phyloP scores from a whole-genome alignment of 441 rosid species.

The Francoa sonchifolia region DNA sequence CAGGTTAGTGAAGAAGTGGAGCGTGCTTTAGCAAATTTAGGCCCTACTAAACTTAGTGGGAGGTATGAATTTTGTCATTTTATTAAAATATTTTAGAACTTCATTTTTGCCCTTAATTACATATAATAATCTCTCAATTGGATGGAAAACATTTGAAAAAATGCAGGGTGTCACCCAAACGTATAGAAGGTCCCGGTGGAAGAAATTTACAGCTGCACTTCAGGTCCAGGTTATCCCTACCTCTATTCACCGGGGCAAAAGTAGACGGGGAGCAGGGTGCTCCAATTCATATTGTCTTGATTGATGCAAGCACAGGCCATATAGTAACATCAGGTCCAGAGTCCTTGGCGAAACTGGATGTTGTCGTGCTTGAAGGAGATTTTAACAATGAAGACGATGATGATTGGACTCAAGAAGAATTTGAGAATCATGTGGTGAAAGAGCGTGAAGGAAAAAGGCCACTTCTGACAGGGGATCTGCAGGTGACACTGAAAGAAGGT shows the following conservation, averaged over 20 bases:
- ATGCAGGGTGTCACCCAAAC: constrained; percentile 86
- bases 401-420: constrained; percentile 84
- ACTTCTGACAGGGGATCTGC: constrained; percentile 74
- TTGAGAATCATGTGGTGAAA: constrained; percentile 86
- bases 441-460: constrained; percentile 99
- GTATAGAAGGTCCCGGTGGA: constrained; percentile 85
- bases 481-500: constrained; percentile 84
- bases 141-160: too few relatives aligned
- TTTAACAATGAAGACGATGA: constrained; percentile 87
- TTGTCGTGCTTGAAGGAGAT: constrained; percentile 95
- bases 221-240: constrained; percentile 83
- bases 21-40: constrained; percentile 96
- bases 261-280: constrained; percentile 99
- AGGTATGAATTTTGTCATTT: too few relatives aligned
- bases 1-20: constrained; percentile 99
- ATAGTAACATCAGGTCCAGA: constrained; percentile 76
- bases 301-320: constrained; percentile 54
- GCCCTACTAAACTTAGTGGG: constrained; percentile 78
- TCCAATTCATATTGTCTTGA: constrained; percentile 70
- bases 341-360: constrained; percentile 58
- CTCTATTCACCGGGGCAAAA: constrained; percentile 93
- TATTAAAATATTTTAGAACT: too few relatives aligned
- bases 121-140: constrained; percentile 21
- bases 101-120: too few relatives aligned
- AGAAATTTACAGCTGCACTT: constrained; percentile 60